Evolutionary conservation across 768 basidiomycete species (phyloP), one percentile per base, ranked within the genome.

Genomic region (Saitozyma sp.): DNA sequence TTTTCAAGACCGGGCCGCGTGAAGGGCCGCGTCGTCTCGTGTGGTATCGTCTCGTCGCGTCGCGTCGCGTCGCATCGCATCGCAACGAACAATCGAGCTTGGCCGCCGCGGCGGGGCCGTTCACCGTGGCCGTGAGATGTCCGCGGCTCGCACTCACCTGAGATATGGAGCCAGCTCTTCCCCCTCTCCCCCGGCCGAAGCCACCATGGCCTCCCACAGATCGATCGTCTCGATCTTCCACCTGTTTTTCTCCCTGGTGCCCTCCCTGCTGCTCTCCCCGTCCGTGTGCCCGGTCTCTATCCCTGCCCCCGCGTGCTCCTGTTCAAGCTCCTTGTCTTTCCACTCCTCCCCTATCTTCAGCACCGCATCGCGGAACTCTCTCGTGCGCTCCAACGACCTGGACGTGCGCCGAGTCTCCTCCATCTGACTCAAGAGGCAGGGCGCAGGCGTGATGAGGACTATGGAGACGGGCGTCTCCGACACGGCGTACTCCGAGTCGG

Each of bases 141-240:
- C 9, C 16, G 43, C 43, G 39, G 38, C 10, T n/a, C 19, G 14
- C 6, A 64, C 64, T 59, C 54, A 65, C 63, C 46, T 61, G n/a
- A 56, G 50, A 46, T 29, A 67, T 6, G 54, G 56, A 10, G 56
- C 43, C 37, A 63, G 38, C 17, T 58, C 66, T 20, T 65, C 62
- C 3, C 67, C 65, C 13, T 67, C 59, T 13, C 67, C 68, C 43
- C 68, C 71, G 0, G 67, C 64, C 8, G 46, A 46, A 8, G 54
- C 29, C 38, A 61, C 45, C 19, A 71, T 46, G 11, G 54, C 62
- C 6, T 41, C 20, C 70, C 70, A 71, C n/a, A 69, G 46, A 59
- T 74, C 66, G 0, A 71, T 40, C 0, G 58, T 54, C 45, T 48
- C 64, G 19, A 74, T 64, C 53, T 50, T 65, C 65, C 66, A 69